phyloP scores from a whole-genome alignment of 108 stramenopile species.

The Aurantiochytrium sp. region DNA sequence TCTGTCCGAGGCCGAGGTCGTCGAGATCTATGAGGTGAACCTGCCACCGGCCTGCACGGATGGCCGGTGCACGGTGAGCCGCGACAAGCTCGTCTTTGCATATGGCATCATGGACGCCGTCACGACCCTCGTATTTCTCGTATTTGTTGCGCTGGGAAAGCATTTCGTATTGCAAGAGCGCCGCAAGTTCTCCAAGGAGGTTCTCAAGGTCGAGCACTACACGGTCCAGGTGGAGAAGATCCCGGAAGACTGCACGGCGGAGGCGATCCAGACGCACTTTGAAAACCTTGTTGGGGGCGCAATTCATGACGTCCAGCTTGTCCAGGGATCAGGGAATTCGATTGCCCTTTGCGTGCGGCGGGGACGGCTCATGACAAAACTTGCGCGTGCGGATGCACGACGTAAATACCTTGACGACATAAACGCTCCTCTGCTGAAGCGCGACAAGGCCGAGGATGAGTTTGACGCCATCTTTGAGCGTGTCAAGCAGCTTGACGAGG shows the following conservation, averaged over 20 bases:
- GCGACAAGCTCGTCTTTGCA: not conserved
- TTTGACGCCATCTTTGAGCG: not conserved
- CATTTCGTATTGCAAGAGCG: not conserved
- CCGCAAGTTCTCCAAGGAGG: not conserved
- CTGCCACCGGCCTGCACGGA: not conserved
- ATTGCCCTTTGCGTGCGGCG: not conserved
- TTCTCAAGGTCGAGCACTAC: not conserved
- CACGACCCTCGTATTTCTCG: not conserved
- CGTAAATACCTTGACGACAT: not conserved
- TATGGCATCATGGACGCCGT: not conserved
- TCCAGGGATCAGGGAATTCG: not conserved
- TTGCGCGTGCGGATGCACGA: not conserved
- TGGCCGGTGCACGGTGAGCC: not conserved
- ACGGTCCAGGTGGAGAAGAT: not conserved
- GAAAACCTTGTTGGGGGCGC: not conserved
- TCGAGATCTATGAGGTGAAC: not conserved
- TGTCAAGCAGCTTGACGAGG: not conserved
- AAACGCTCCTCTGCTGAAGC: not conserved
- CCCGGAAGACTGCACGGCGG: not conserved
- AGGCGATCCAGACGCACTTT: not conserved
- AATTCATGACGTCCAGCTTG: not conserved
- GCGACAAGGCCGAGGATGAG: not conserved
- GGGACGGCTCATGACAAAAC: not conserved
- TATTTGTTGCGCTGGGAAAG: not conserved
- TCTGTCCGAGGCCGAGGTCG: not conserved